Percentiles rank a stretch among this genome's conserved stretches.
Conservation (phyloP, 192 early-diverging fungal species). For the Obelidium mucronatum region DNA sequence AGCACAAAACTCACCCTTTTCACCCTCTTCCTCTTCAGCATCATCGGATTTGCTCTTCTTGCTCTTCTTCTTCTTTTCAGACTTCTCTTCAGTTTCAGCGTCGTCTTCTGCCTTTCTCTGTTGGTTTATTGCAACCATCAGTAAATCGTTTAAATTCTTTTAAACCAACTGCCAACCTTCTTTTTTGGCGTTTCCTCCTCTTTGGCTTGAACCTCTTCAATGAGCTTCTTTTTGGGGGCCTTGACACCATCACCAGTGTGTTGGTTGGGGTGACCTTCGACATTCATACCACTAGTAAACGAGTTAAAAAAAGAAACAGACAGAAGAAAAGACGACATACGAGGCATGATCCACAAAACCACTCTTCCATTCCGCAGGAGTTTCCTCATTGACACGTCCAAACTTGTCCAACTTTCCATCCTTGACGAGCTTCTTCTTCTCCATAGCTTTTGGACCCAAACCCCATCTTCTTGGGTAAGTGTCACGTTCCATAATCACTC, state of each 20-base stretch:
- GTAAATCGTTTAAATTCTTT: constrained; percentile 30
- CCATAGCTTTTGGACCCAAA: constrained; percentile 91
- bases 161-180: constrained; percentile 31
- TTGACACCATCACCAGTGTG: constrained; percentile 26
- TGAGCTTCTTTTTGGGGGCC: constrained; percentile 26
- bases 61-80: constrained; percentile 35
- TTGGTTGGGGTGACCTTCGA: constrained; percentile 26
- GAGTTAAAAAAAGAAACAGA: neutral
- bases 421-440: constrained; percentile 99
- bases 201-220: constrained; percentile 43
- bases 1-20: neutral
- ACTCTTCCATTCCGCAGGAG: constrained; percentile 83
- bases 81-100: constrained; percentile 29
- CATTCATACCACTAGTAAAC: constrained; percentile 35
- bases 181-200: constrained; percentile 6
- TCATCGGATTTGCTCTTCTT: constrained; percentile 40
- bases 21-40: constrained; percentile 22
- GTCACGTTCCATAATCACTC: constrained; percentile 99
- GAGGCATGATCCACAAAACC: constrained; percentile 55
- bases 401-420: constrained; percentile 98
- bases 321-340: constrained; percentile 35
- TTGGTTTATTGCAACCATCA: constrained; percentile 28
- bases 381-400: constrained; percentile 89
- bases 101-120: constrained; percentile 36
- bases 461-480: constrained; percentile 99